phyloP scores from a whole-genome alignment of 225 moss, liverwort and hornwort species.

The Pseudoscleropodium purum region DNA sequence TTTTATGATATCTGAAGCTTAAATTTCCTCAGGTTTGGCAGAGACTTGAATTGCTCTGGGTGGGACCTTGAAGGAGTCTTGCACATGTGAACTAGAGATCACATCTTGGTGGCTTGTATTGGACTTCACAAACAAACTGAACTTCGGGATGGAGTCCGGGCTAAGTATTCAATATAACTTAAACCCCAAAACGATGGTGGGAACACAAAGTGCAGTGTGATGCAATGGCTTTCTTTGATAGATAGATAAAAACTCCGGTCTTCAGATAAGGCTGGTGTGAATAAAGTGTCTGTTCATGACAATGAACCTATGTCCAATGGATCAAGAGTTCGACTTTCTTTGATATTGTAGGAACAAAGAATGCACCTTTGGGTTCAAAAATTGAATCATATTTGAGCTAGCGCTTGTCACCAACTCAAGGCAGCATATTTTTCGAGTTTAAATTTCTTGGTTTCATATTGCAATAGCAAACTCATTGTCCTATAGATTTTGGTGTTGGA shows the following conservation, averaged over 20 bases:
- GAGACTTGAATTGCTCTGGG: not conserved
- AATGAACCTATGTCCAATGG: too few relatives aligned
- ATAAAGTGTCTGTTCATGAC: too few relatives aligned
- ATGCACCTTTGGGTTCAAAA: not conserved
- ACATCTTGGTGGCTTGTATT: not conserved
- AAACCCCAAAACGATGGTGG: too few relatives aligned
- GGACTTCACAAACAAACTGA: too few relatives aligned
- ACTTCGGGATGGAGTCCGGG: too few relatives aligned
- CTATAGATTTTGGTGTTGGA: accelerated
- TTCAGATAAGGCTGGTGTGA: too few relatives aligned
- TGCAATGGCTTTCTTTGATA: too few relatives aligned
- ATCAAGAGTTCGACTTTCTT: too few relatives aligned
- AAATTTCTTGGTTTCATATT: not conserved
- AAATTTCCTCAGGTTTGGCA: not conserved
- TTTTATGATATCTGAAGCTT: not conserved
- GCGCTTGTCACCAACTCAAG: not conserved
- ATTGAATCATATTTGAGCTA: not conserved
- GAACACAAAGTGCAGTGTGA: too few relatives aligned
- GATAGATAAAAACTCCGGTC: too few relatives aligned
- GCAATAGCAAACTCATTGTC: not conserved
- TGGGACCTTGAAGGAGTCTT: not conserved
- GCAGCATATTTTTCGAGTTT: not conserved
- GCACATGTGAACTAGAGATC: not conserved
- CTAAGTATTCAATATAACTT: too few relatives aligned
- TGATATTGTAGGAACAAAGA: not conserved